Evolutionary conservation across 2,329 filamentous ascomycete genomes (phyloP), one percentile per base, ranked within the genome.

Genomic region (Graphilbum ipis-grandicollis): DNA sequence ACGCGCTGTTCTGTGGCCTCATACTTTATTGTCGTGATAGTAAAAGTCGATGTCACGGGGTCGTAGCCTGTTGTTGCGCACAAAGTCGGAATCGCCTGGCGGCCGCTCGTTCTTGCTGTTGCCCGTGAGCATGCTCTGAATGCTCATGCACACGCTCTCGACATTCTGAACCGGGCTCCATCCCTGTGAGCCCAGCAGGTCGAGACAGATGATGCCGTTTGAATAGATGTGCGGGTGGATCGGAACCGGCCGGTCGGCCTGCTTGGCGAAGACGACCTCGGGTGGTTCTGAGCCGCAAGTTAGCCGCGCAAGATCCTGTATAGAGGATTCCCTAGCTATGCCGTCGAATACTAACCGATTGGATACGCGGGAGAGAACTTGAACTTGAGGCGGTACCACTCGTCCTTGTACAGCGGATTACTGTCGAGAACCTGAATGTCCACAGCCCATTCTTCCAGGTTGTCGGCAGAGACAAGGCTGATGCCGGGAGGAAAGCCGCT

Each of bases 101-200:
- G 90, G 90, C 25, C 90, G 68, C 58, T 96, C 86, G 50, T 88
- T 79, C 59, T 86, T 88, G 10, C 73, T 79, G 55, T 98, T 98
- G 42, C 88, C 85, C 2, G 90, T 94, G 51, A 98, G 59, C 90
- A 98, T 98, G 61, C 84, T 93, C 59, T 98, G 90, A 38, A 98
- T 71, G 56, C 84, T 93, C 72, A 98, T 90, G 62, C 85, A 94
- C 19, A 98, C 77, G 50, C 81, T 93, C 62, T 96, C 88, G 9
- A 94, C 90, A 41, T 88, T 94, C 54, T 98, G 90, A 0, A 98
- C 88, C 0, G 90, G 90, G 34, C 80, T 90, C 90, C 90, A 98
- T 39, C 90, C 90, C 44, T 84, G 77, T 9, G 71, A 65, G 36
- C 84, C 84, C 9, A 98, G 74, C 2, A 98, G 71, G 49, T 98